Evolutionary conservation across 371 early-diverging fungal species (phyloP).

Genomic region (Haplosporangium sp.): DNA sequence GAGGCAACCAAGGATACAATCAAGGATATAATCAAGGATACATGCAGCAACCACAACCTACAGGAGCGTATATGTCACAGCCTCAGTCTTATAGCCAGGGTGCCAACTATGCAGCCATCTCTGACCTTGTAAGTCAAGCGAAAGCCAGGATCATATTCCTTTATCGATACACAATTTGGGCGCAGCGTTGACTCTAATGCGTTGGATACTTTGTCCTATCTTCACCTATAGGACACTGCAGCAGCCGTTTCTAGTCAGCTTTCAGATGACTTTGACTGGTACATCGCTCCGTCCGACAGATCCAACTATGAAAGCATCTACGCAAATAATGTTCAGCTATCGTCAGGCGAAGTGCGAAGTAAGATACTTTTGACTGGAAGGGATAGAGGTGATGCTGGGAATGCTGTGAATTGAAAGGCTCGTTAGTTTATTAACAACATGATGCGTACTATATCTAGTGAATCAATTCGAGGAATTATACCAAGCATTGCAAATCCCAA

Average conservation of each 20-base stretch:
- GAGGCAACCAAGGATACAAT: conserved; percentile 10
- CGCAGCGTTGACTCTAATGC: too few species aligned
- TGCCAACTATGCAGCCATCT: conserved; percentile 40
- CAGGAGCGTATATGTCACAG: conserved; percentile 49
- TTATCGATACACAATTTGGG: too few species aligned
- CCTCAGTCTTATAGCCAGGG: conserved; percentile 18
- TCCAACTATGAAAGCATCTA: conserved; percentile 75
- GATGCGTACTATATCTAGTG: conserved; percentile 56
- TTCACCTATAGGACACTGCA: conserved; percentile 37
- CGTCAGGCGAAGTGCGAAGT: conserved; percentile 73
- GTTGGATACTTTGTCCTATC: background rate
- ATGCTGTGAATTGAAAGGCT: background rate
- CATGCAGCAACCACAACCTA: conserved; percentile 56
- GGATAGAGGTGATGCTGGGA: too few species aligned
- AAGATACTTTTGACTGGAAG: too few species aligned
- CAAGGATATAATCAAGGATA: conserved; percentile 39
- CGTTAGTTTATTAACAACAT: background rate
- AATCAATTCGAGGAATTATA: conserved; percentile 72
- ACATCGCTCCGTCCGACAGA: conserved; percentile 77
- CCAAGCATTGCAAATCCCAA: conserved; percentile 65
- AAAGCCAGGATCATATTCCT: background rate
- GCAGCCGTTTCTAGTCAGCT: conserved; percentile 40
- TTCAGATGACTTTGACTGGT: conserved; percentile 77
- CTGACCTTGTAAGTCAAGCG: conserved; percentile 43
- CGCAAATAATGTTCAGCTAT: conserved; percentile 64